phyloP scores from a whole-genome alignment of 139 green algal species.

The Medakamo hakoo region DNA sequence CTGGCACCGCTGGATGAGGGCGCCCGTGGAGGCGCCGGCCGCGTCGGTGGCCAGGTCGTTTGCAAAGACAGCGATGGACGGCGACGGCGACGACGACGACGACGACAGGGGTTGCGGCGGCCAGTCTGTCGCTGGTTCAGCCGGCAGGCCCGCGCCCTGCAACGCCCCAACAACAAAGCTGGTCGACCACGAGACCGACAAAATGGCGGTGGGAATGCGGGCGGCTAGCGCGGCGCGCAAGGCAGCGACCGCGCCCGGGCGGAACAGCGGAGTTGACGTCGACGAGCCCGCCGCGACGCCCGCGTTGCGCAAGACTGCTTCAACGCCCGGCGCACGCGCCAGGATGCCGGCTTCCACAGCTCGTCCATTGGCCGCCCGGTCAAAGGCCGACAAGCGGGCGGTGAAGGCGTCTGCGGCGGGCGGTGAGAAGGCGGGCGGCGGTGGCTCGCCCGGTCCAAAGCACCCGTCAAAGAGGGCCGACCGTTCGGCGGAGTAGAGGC shows the following conservation, averaged over 20 bases:
- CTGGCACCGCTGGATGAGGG: slow-evolving; percentile 10
- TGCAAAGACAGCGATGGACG: slow-evolving; percentile 14
- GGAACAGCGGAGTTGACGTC: too few species aligned
- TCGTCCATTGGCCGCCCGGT: slow-evolving; percentile 40
- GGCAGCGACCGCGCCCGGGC: slow-evolving; percentile 20
- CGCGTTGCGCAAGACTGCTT: slow-evolving; percentile 9
- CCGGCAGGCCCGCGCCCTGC: background rate
- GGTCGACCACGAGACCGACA: slow-evolving; percentile 64
- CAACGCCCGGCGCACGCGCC: too few species aligned
- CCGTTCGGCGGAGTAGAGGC: background rate
- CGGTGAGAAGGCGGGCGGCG: background rate
- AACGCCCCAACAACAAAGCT: slow-evolving; percentile 37
- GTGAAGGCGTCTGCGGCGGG: slow-evolving; percentile 37
- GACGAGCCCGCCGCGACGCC: slow-evolving; percentile 17
- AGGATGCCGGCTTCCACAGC: slow-evolving; percentile 23
- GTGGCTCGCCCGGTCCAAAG: background rate
- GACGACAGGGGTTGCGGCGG: background rate
- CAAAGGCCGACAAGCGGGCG: slow-evolving; percentile 47
- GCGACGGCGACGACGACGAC: background rate
- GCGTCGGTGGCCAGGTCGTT: slow-evolving; percentile 35
- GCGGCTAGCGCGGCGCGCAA: slow-evolving; percentile 12
- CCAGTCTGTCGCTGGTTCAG: background rate
- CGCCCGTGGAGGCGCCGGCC: background rate
- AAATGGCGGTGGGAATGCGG: slow-evolving; percentile 6
- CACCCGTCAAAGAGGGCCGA: background rate